Evolutionary conservation across 2,329 filamentous ascomycete genomes (phyloP), one percentile per base, ranked within the genome.

Genomic region (Boeremia exigua): DNA sequence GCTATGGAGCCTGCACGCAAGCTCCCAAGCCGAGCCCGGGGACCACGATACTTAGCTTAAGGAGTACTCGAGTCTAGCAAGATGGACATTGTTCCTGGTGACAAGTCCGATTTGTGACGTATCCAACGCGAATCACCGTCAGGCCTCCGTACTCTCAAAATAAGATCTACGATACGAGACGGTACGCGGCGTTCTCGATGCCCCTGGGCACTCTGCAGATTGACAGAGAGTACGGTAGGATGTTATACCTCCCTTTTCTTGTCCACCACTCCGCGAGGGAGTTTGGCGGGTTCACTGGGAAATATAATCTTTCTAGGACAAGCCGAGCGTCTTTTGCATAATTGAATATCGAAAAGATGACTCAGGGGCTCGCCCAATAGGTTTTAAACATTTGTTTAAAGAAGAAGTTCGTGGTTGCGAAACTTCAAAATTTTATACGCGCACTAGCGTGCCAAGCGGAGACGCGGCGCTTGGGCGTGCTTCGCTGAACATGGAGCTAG

Each of bases 291-390:
- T 62, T 68, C 65, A 89, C 71, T 68, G 78, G 74, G 86, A 85
- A 87, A 83, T 81, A 80, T 78, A 78, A 51, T 81, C 86, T 82
- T 75, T 90, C 91, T 96, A 91, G 89, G 94, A 90, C 90, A 90
- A 92, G 91, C 88, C 93, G 92, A 99, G 95, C 95, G 91, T 94
- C 93, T 91, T 82, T 91, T 90, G 87, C 92, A 92, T 90, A 86
- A 98, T 85, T 91, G 91, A 93, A 71, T 56, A 86, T 90, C 87
- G 27, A 9, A 11, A 28, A 30, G 90, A 94, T 96, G 95, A 99
- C 95, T 99, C 95, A 98, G 98, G 90, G 91, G 19, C 28, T 32
- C 86, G 88, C 90, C 88, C 92, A 68, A 66, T 42, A 30, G 44
- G 46, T 60, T 54, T 58, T 75, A 86, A 86, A 91, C 88, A 91